These are phyloP conservation scores for Vachellia pachyceras DNA, from an alignment of 306 rosid genomes.

Conservation along the genomic window DNA sequence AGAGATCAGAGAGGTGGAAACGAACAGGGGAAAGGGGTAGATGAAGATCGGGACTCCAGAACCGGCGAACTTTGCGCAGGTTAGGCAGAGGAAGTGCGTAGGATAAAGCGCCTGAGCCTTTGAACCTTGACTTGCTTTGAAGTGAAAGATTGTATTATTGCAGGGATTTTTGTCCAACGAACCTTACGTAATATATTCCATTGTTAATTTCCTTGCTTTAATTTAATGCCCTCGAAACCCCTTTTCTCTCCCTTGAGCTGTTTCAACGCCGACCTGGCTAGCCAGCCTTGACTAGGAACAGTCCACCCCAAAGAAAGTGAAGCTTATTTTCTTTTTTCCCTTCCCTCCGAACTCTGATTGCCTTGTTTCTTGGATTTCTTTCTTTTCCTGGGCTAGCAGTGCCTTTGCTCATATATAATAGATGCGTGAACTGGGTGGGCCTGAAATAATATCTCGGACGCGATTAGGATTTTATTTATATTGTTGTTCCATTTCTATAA, in stretches of 20 bases:
- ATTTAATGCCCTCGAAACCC: background rate
- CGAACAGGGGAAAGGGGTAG: background rate
- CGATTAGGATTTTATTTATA: no score
- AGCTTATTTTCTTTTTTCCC: background rate
- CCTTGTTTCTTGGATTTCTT: no score
- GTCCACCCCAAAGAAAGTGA: background rate
- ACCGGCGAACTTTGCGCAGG: constrained; percentile 55
- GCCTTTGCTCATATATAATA: no score
- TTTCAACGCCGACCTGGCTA: constrained; percentile 36
- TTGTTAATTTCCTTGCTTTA: background rate
- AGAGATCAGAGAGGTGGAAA: constrained; percentile 10
- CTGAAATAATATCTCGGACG: background rate
- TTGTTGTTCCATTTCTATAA: background rate
- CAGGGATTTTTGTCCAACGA: constrained; percentile 21
- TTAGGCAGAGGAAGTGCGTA: constrained; percentile 56
- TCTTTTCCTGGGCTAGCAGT: no score
- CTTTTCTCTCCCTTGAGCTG: background rate
- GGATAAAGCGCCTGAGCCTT: constrained; percentile 37
- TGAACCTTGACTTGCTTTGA: constrained; percentile 46
- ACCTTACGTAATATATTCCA: constrained; percentile 5
- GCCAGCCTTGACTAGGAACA: constrained; percentile 43
- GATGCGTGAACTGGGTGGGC: background rate
- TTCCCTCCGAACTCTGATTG: background rate
- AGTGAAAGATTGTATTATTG: constrained; percentile 25
- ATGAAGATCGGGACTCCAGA: constrained; percentile 51